Percentiles rank a stretch among this genome's conserved stretches.
These are phyloP conservation scores for Pseudogymnoascus sp. DNA, from an alignment of 2,329 filamentous ascomycete genomes.

Conservation along the genomic window DNA sequence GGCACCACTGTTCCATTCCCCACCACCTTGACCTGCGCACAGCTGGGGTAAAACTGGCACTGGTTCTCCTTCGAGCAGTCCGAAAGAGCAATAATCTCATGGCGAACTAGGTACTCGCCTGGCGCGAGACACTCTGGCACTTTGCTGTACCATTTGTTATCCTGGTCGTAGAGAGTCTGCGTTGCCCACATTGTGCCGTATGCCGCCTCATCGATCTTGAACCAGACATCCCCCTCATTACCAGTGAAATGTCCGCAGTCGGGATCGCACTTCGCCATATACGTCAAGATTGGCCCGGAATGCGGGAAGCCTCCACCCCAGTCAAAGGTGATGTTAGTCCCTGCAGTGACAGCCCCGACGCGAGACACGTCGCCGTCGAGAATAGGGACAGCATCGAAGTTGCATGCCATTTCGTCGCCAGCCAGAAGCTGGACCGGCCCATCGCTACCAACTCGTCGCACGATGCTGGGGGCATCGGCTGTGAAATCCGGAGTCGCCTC, in stretches of 20 bases:
- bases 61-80: constrained; percentile 3
- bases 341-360: constrained; percentile 6
- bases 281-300: constrained; percentile 11
- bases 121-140: constrained; percentile 11
- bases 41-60: constrained; percentile 12
- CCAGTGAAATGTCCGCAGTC: constrained; percentile 12
- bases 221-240: constrained; percentile 7
- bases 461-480: constrained; percentile 9
- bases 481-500: constrained; percentile 11
- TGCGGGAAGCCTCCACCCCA: constrained; percentile 7
- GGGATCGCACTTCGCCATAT: constrained; percentile 11
- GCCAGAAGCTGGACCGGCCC: constrained; percentile 8
- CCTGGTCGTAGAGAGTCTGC: constrained; percentile 8
- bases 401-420: constrained; percentile 9
- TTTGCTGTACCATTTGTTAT: constrained; percentile 7
- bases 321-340: constrained; percentile 9
- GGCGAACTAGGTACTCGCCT: constrained; percentile 12
- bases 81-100: constrained; percentile 11
- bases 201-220: constrained; percentile 12
- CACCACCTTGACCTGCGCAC: constrained; percentile 10
- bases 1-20: not conserved
- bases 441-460: constrained; percentile 9
- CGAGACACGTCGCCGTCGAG: constrained; percentile 9
- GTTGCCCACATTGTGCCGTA: constrained; percentile 10
- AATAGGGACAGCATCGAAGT: constrained; percentile 10